phyloP scores from a whole-genome alignment of 2,329 filamentous ascomycete genomes.

The Cladosporium oxysporum region DNA sequence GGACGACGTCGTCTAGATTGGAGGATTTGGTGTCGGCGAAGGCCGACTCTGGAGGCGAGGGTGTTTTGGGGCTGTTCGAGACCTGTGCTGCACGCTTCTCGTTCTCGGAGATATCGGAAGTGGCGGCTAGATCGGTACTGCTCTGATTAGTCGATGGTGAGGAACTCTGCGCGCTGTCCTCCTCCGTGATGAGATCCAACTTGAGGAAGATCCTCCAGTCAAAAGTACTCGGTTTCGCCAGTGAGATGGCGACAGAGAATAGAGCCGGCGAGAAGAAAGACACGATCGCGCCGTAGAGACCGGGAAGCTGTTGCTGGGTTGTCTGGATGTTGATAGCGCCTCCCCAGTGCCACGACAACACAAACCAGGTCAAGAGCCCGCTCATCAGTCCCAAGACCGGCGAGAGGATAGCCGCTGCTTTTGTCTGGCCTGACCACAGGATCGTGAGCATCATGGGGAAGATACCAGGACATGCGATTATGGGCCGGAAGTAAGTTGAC shows the following conservation, averaged over 20 bases:
- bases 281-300: slow-evolving; percentile 48
- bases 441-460: slow-evolving; percentile 49
- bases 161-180: slow-evolving; percentile 21
- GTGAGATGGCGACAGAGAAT: slow-evolving; percentile 50
- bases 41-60: neutral
- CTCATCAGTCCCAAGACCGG: slow-evolving; percentile 48
- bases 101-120: neutral
- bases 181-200: slow-evolving; percentile 49
- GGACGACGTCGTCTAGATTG: slow-evolving; percentile 42
- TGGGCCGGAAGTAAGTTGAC: slow-evolving; percentile 45
- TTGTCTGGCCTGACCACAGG: slow-evolving; percentile 50
- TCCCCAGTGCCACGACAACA: slow-evolving; percentile 42
- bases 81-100: neutral
- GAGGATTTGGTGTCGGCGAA: neutral
- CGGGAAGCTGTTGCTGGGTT: slow-evolving; percentile 44
- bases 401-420: slow-evolving; percentile 47
- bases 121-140: neutral
- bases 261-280: slow-evolving; percentile 51
- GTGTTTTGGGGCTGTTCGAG: neutral
- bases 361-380: slow-evolving; percentile 48
- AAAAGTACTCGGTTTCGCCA: slow-evolving; percentile 35
- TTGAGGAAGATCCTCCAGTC: slow-evolving; percentile 51
- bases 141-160: neutral
- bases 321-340: slow-evolving; percentile 45
- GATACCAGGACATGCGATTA: slow-evolving; percentile 48